Base-by-base conservation (phyloP, 73 alveolate species). In the Durusdinium trenchii region DNA sequence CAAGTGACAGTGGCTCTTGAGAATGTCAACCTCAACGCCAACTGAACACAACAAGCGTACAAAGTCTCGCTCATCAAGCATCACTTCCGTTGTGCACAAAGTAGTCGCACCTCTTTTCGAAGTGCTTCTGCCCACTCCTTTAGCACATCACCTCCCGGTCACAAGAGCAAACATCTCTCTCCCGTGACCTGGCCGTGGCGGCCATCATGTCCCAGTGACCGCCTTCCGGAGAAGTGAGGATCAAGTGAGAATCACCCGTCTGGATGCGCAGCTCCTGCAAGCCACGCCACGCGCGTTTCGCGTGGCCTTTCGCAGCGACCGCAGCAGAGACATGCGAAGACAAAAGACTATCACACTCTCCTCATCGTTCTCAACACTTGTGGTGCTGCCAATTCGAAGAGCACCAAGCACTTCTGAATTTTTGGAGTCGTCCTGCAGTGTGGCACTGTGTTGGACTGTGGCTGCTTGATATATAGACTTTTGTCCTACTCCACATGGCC, bases 71-170 rank as follows among this genome's bases (percentile, higher is more conserved):
- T 62, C 76, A 6, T 62, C 18, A 35, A 38, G 18, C 16, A 6
- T 26, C 40, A 26, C 76, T 20, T 10, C 76, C 4, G 18, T 35
- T 62, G 9, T 62, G 76, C 76, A 38, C 79, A 38, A 64, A 10
- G 43, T 20, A 64, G 28, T 3, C 51, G 79, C 9, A 42, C 96
- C 96, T 89, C 96, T 14, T 89, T 62, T 64, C 51, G 69, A 23
- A 89, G 96, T 28, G 85, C 96, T 45, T 64, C 52, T 5, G 96
- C 86, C 96, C 96, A 89, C 67, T 89, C 96, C 28, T 36, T 69
- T 30, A 89, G 86, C 36, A 54, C 46, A 40, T 30, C 47, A 32
- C 86, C 96, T 89, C 36, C 38, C 42, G 7, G 46, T 51, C 60
- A 4, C 81, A 67, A 6, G 32, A 9, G 20, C 28, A 9, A 64